Evolutionary conservation across 495 filamentous ascomycete genomes (phyloP), one percentile per base, ranked within the genome.

Genomic region (Platismatia glauca): DNA sequence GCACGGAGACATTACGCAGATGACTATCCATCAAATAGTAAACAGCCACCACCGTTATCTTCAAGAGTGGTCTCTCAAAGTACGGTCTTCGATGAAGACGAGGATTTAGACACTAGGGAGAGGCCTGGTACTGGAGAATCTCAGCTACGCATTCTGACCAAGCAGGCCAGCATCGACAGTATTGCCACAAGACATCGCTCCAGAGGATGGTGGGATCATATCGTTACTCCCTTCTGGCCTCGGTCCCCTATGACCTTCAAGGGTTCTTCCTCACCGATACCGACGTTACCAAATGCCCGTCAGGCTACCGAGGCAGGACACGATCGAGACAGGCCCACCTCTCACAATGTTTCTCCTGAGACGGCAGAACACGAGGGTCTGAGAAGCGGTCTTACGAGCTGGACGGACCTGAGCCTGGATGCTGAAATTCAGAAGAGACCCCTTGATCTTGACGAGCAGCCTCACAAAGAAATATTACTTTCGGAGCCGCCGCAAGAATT

Each of bases 171-270:
- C 58, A 62, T 56, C 48, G 71, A 75, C 41, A 80, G 77, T 15
- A 71, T 81, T 44, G 69, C 74, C 8, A 81, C 81, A 44, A 80
- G 83, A 52, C 79, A 81, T 15, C 76, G 81, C 41, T 90, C 89
- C 6, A 80, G 83, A 41, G 90, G 90, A 15, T 96, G 91, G 91
- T 96, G 91, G 91, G 91, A 89, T 64, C 81, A 87, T 63, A 81
- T 95, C 48, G 86, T 86, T 3, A 91, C 90, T 1, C 91, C 91
- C 0, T 86, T 95, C 60, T 68, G 84, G 46, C 74, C 78, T 68
- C 73, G 61, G 77, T 81, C 65, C 77, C 75, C 46, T 69, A 70
- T 58, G 68, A 73, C 55, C 59, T 70, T 60, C 68, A 73, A 39
- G 64, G 43, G 59, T 46, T 13, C 56, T 31, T 35, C 41, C 13